Conservation (phyloP, 495 filamentous ascomycete species). For the Penicillium manginii region DNA sequence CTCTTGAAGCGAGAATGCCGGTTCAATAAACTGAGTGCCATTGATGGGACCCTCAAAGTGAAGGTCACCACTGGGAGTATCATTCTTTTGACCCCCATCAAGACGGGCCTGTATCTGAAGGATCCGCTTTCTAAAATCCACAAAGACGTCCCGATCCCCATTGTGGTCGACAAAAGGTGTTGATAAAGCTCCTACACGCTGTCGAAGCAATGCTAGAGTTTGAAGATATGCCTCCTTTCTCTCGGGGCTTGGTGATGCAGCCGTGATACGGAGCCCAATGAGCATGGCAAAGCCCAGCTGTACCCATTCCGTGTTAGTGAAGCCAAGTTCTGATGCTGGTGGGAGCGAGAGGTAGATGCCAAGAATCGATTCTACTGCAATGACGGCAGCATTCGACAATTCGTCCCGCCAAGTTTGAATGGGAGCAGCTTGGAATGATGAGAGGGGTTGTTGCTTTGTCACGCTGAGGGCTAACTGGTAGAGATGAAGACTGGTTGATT, state of each 20-base stretch:
- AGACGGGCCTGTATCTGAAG: conserved; percentile 13
- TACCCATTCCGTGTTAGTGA: conserved; percentile 32
- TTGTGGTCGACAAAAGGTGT: conserved; percentile 19
- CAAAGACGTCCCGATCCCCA: conserved; percentile 22
- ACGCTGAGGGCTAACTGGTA: conserved; percentile 25
- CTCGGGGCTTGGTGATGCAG: conserved; percentile 3
- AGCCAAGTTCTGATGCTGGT: conserved; percentile 14
- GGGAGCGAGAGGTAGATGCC: conserved; percentile 23
- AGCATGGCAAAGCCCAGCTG: conserved; percentile 32
- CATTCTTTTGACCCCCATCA: neutral
- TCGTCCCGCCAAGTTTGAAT: conserved; percentile 7
- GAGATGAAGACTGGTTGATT: conserved; percentile 25
- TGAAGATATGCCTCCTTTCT: conserved; percentile 8
- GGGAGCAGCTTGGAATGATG: neutral
- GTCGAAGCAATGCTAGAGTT: conserved; percentile 17
- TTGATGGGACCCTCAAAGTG: neutral
- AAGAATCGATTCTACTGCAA: conserved; percentile 17
- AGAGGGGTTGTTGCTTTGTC: neutral
- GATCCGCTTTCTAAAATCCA: conserved; percentile 20
- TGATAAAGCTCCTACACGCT: conserved; percentile 20
- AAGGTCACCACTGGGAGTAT: neutral
- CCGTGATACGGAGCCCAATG: conserved; percentile 17
- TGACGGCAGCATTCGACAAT: conserved; percentile 12
- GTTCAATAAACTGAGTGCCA: neutral
- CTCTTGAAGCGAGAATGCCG: neutral